phyloP scores from a whole-genome alignment of 2,329 filamentous ascomycete species.

The Ophiocordyceps sinensis region DNA sequence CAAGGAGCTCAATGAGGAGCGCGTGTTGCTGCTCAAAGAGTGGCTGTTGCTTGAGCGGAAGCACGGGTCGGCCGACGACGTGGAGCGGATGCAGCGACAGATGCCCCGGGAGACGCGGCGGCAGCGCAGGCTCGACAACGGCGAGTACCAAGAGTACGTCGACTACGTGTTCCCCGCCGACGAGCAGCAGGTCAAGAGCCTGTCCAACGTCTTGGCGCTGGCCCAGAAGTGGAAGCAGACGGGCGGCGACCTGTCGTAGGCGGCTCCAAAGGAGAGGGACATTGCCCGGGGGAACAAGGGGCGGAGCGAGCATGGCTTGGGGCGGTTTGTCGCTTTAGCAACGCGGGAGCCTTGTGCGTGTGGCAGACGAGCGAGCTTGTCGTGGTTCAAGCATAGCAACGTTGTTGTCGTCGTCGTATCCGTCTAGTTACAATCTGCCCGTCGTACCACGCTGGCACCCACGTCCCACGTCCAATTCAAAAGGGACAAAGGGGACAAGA shows the following conservation, averaged over 20 bases:
- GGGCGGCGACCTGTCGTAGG: slow-evolving; percentile 18
- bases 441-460: neutral
- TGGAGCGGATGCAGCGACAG: slow-evolving; percentile 74
- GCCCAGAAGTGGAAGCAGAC: slow-evolving; percentile 75
- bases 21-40: slow-evolving; percentile 79
- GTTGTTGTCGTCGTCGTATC: no score
- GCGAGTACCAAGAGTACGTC: slow-evolving; percentile 85
- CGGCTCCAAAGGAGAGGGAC: neutral
- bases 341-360: no score
- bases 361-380: no score
- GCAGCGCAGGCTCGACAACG: slow-evolving; percentile 79
- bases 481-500: neutral
- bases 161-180: slow-evolving; percentile 97
- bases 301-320: neutral
- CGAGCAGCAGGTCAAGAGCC: slow-evolving; percentile 69
- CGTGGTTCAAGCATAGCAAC: no score
- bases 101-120: slow-evolving; percentile 93
- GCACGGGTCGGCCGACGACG: slow-evolving; percentile 61
- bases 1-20: slow-evolving; percentile 80
- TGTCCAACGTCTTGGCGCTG: slow-evolving; percentile 72
- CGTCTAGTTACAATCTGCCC: neutral
- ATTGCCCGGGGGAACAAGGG: no score
- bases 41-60: slow-evolving; percentile 88
- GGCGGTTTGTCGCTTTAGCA: no score
- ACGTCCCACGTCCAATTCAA: neutral